Evolutionary conservation across 345 rosid genomes (phyloP).

Genomic region (Citrus reticulata): DNA sequence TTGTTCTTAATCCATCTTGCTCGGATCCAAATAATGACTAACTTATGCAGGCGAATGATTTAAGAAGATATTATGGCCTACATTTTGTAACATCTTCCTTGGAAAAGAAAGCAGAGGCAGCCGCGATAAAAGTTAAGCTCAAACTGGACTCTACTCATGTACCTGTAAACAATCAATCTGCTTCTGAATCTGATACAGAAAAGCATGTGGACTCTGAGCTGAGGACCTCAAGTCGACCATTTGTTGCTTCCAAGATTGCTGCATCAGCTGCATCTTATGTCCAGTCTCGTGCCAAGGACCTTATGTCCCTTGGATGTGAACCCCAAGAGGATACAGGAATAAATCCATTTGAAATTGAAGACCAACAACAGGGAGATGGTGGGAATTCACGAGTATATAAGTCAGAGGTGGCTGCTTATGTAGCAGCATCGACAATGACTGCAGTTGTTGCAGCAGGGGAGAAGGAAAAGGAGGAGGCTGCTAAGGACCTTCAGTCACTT

Average conservation of each 20-base stretch:
- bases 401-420: constrained; percentile 77
- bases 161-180: constrained; percentile 20
- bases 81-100: constrained; percentile 74
- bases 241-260: constrained; percentile 76
- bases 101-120: constrained; percentile 70
- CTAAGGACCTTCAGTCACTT: constrained; percentile 66
- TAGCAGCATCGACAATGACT: constrained; percentile 84
- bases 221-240: constrained; percentile 36
- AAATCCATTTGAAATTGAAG: constrained; percentile 12
- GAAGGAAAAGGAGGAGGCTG: constrained; percentile 75
- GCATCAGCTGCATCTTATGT: constrained; percentile 89
- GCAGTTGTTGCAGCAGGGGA: constrained; percentile 84
- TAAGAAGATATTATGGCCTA: constrained; percentile 61
- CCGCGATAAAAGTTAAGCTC: constrained; percentile 47
- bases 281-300: constrained; percentile 49
- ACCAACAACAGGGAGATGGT: constrained; percentile 21
- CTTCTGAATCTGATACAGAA: neutral
- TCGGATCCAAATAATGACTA: neutral
- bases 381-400: constrained; percentile 36
- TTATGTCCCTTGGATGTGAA: constrained; percentile 29
- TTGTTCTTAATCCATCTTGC: neutral
- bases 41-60: constrained; percentile 42
- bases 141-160: constrained; percentile 45
- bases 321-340: neutral
- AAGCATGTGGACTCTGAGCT: constrained; percentile 13